These are phyloP conservation scores for Kodamaea kakaduensis DNA, from an alignment of 805 yeast genomes.

Conservation along the genomic window DNA sequence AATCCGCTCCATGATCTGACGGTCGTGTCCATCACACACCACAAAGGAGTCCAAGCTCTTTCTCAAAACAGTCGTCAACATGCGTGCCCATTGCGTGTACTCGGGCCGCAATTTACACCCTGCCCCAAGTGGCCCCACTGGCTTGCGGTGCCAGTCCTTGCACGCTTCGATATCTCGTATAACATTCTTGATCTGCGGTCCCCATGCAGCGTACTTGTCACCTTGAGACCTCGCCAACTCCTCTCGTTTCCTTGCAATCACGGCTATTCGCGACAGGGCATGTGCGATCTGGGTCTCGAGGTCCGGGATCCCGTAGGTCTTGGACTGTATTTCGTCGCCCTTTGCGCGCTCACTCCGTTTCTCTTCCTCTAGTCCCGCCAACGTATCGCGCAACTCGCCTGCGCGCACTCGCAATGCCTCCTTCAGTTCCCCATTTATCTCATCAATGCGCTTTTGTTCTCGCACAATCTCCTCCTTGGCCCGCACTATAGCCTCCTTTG, in stretches of 20 bases:
- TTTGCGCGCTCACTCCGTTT: slow-evolving; percentile 12
- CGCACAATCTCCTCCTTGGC: slow-evolving; percentile 18
- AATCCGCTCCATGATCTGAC: slow-evolving; percentile 27
- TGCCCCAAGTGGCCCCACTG: slow-evolving; percentile 81
- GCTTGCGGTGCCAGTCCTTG: slow-evolving; percentile 41
- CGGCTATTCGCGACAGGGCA: slow-evolving; percentile 11
- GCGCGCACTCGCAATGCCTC: slow-evolving; percentile 25
- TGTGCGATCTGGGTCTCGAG: slow-evolving; percentile 19
- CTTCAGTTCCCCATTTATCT: slow-evolving; percentile 42
- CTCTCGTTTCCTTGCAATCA: slow-evolving; percentile 7
- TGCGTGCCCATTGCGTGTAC: slow-evolving; percentile 51
- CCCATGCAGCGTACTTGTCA: slow-evolving; percentile 49
- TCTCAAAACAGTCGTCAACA: slow-evolving; percentile 55
- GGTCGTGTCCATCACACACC: slow-evolving; percentile 63
- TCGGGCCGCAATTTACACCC: slow-evolving; percentile 53
- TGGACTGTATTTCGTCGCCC: slow-evolving; percentile 5
- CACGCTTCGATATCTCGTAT: slow-evolving; percentile 37
- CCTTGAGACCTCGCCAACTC: slow-evolving; percentile 19
- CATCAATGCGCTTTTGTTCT: slow-evolving; percentile 39
- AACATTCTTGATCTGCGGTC: slow-evolving; percentile 39
- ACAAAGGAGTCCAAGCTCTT: slow-evolving; percentile 57
- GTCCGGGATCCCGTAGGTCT: slow-evolving; percentile 23
- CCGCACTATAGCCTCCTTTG: slow-evolving; percentile 11
- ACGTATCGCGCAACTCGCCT: slow-evolving; percentile 19
- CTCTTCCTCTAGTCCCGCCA: slow-evolving; percentile 15